Base-by-base conservation (phyloP, 805 yeast species). In the Priceomyces carsonii region DNA sequence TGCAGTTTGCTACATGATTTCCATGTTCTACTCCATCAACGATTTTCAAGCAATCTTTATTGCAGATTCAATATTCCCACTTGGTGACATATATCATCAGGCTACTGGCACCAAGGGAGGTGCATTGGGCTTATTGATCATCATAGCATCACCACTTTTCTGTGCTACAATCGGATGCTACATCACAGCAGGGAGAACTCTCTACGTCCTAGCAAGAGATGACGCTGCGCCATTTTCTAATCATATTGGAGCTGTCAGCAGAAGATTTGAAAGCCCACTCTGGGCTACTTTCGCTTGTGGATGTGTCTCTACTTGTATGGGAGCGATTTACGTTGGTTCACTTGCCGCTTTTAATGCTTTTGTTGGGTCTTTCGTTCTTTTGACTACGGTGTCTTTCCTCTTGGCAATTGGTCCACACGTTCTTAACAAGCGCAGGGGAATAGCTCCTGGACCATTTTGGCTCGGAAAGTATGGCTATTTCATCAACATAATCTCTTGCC, bases 401-500 rank as follows among this genome's bases (percentile, higher is more conserved):
- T 22, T 22, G 12, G 10, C 25, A n/a, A 22, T 22, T 22, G 25
- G 10, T 3, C 25, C 25, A n/a, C 25, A 22, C 12, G 3, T 22
- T n/a, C 5, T 22, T 3, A 22, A 22, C 25, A 22, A 22, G 5
- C 25, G 25, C 5, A 3, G 12, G 5, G 25, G 12, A 22, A 22
- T 22, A n/a, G 12, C 25, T 5, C 25, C 25, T 22, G 25, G 25
- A n/a, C 25, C 25, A 22, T 22, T 22, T 22, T 22, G 25, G 25
- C 5, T 22, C 3, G 25, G 25, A 22, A 22, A 22, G 12, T 22
- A 22, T 22, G 25, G 25, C 3, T 22, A n/a, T 22, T n/a, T 13
- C 10, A 13, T 22, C 12, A 22, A 22, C 12, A 22, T 22, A n/a
- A 22, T 22, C 12, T 22, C 25, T 22, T 22, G 25, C 12, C 12